A percentile compares a stretch with the other conserved stretches of the same genome.
phyloP scores from a whole-genome alignment of 371 early-diverging fungal species.

The Nematocida sp. region DNA sequence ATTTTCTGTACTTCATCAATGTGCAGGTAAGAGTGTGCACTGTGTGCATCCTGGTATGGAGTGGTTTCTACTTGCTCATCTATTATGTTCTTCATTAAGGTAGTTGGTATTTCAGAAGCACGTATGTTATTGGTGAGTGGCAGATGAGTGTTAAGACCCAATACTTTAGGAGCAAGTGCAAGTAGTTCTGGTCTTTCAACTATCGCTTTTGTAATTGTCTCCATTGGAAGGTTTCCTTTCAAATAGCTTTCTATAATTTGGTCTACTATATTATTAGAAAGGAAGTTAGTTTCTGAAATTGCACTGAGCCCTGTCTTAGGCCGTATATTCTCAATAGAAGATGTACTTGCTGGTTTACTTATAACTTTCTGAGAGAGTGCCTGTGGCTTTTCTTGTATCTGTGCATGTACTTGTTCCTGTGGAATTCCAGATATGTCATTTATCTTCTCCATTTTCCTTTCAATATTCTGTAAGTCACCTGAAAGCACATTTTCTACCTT shows the following conservation, averaged over 20 bases:
- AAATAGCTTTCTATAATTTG: conserved; percentile 47
- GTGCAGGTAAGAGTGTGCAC: not conserved
- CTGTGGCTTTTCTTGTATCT: not conserved
- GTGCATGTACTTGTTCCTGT: not conserved
- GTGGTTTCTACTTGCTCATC: not conserved
- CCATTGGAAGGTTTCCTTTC: conserved; percentile 28
- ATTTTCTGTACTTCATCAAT: not conserved
- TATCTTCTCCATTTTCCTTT: conserved; percentile 51
- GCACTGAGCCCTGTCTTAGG: not conserved
- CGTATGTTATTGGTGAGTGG: not conserved
- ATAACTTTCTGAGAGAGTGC: not conserved
- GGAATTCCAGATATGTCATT: not conserved
- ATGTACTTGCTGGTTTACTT: not conserved
- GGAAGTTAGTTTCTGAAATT: not conserved
- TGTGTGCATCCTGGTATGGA: not conserved
- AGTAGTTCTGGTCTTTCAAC: conserved; percentile 19
- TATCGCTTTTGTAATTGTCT: conserved; percentile 13
- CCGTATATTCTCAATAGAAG: not conserved
- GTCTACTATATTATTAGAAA: conserved; percentile 28
- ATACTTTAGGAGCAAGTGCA: not conserved
- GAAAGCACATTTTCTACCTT: conserved; percentile 40
- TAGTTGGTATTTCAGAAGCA: conserved; percentile 20
- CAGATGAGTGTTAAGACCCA: not conserved
- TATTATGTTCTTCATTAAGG: conserved; percentile 21
- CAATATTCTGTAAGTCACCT: conserved; percentile 46